Percentiles rank a stretch among this genome's conserved stretches.
Conservation (phyloP, 345 rosid species). For the Eucalyptus cloeziana region DNA sequence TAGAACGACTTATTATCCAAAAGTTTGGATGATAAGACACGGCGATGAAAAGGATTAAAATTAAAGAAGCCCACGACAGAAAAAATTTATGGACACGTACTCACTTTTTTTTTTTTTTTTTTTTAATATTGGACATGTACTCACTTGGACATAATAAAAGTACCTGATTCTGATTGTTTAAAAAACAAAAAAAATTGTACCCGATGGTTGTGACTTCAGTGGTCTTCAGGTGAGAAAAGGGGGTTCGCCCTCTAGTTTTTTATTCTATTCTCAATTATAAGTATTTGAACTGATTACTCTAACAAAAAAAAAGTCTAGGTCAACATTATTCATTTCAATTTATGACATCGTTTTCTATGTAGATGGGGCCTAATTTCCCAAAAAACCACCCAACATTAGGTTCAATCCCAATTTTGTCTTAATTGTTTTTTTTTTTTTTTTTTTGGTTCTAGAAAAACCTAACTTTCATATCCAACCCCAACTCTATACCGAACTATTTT, state of each 20-base stretch:
- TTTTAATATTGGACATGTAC: not conserved
- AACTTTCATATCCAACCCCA: too few species aligned
- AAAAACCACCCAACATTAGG: not conserved
- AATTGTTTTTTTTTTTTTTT: too few species aligned
- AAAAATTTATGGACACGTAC: too few species aligned
- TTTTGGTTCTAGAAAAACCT: not conserved
- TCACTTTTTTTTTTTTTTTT: too few species aligned
- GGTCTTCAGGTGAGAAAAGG: not conserved
- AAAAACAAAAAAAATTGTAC: not conserved
- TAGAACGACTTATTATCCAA: not conserved
- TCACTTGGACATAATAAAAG: not conserved
- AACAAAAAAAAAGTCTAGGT: not conserved
- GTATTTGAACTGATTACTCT: not conserved
- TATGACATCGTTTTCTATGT: not conserved
- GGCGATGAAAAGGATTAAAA: too few species aligned
- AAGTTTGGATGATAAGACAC: not conserved
- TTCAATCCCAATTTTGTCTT: not conserved
- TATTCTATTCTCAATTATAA: not conserved
- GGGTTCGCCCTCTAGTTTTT: not conserved
- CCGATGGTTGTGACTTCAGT: not conserved
- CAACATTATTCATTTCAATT: not conserved
- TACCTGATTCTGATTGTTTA: too few species aligned
- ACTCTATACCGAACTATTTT: not conserved
- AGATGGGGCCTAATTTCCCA: not conserved
- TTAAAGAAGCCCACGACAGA: too few species aligned